Evolutionary conservation across 2,329 filamentous ascomycete genomes (phyloP).

Genomic region (Phaeosphaeriaceae sp.): DNA sequence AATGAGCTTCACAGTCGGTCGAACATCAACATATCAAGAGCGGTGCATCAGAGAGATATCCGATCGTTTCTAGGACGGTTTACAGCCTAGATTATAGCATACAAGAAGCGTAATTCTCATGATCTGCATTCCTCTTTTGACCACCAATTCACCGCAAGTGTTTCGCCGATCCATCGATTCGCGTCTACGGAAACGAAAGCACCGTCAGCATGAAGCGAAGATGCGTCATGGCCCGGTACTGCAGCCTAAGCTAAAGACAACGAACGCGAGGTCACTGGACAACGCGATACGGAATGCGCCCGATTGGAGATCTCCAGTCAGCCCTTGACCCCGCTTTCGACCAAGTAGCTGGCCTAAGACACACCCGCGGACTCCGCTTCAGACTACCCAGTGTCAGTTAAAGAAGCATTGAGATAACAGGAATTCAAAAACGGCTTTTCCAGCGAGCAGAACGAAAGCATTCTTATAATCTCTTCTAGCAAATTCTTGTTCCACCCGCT

Average conservation of each 20-base stretch:
- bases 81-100: too few relatives aligned
- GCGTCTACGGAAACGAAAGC: too few relatives aligned
- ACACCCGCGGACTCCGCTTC: neutral
- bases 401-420: neutral
- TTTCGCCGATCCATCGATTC: too few relatives aligned
- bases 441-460: neutral
- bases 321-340: neutral
- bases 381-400: neutral
- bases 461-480: neutral
- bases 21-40: neutral
- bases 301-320: neutral
- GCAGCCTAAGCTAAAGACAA: neutral
- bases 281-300: neutral
- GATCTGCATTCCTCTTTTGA: neutral
- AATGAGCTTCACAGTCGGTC: neutral
- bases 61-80: too few relatives aligned
- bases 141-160: too few relatives aligned
- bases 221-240: neutral
- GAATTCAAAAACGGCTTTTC: neutral
- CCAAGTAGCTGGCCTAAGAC: neutral
- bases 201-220: neutral
- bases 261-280: neutral
- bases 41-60: too few relatives aligned
- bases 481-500: neutral
- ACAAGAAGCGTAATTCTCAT: neutral